A percentile compares a stretch with the other conserved stretches of the same genome.
These are phyloP conservation scores for Diaporthe destruens DNA, from an alignment of 2,329 filamentous ascomycete genomes.

Conservation along the genomic window DNA sequence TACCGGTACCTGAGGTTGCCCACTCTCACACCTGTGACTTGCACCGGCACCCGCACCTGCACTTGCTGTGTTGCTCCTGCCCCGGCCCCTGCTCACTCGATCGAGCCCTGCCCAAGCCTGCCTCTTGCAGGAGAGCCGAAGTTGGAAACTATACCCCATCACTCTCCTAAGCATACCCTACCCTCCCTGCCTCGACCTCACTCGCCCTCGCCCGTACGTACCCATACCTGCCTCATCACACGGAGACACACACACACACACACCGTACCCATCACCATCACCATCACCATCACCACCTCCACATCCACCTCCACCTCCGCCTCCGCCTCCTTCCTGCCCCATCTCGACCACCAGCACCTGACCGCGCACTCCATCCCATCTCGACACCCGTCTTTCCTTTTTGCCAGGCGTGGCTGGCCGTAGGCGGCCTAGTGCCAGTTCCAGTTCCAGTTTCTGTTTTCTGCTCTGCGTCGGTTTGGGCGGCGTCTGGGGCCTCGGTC, in stretches of 20 bases:
- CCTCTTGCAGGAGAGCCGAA: slow-evolving; percentile 35
- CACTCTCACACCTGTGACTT: slow-evolving; percentile 8
- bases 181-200: slow-evolving; percentile 38
- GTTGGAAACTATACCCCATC: slow-evolving; percentile 37
- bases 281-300: neutral
- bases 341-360: slow-evolving; percentile 15
- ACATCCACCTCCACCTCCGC: too few relatives aligned
- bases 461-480: slow-evolving; percentile 7
- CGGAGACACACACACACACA: neutral
- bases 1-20: slow-evolving; percentile 39
- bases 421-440: slow-evolving; percentile 30
- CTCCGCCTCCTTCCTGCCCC: slow-evolving; percentile 11
- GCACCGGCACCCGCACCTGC: slow-evolving; percentile 9
- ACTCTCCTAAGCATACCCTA: slow-evolving; percentile 31
- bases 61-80: slow-evolving; percentile 15
- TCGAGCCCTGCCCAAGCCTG: slow-evolving; percentile 23
- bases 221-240: slow-evolving; percentile 15
- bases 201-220: neutral
- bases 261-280: slow-evolving; percentile 3
- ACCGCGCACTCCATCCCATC: slow-evolving; percentile 35
- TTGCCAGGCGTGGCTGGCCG: slow-evolving; percentile 21
- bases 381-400: slow-evolving; percentile 30
- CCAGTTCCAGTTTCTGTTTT: neutral
- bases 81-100: slow-evolving; percentile 28
- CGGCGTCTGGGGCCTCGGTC: slow-evolving; percentile 20